Base-by-base conservation (phyloP, 805 yeast genomes). In the Osmozyma mogii region DNA sequence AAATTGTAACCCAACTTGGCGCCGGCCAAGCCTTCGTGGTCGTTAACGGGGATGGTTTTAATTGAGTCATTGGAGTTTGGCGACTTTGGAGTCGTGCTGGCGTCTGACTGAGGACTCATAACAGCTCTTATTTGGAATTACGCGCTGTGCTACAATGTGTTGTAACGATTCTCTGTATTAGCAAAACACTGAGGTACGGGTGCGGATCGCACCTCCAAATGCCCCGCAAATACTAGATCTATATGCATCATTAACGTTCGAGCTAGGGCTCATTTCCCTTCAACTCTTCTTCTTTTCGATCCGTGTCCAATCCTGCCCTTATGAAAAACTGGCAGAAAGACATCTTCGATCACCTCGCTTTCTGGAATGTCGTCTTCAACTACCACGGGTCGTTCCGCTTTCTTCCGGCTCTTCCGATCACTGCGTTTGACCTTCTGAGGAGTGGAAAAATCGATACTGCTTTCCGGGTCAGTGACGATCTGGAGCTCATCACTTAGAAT, bases 401-500 rank as follows among this genome's bases (percentile, higher is more conserved):
- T 36, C 43, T 12, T 31, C 35, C 12, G 32, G 37, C 25, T 30
- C 25, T 39, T 40, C 14, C 37, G 17, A 14, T 34, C 41, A 12
- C 35, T 37, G 15, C 15, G 15, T 9, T 24, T 15, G 15, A 15
- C 18, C 19, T 24, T 22, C 25, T 5, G 25, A 15, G 15, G 15
- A n/a, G n/a, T n/a, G n/a, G n/a, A n/a, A n/a, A n/a, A n/a, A n/a
- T n/a, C n/a, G n/a, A n/a, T 18, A 18, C 21, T 10, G 21, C 21
- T 8, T 10, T 8, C 9, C 17, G 12, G 17, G 22, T 21, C 21
- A 27, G 28, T 5, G 30, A 30, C 25, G 26, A 20, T 5, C 16
- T 6, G 19, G 9, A 27, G 27, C 26, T 12, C 22, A 17, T 21
- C 9, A 9, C 11, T 5, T 3, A 13, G 16, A 13, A 5, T 17